Evolutionary conservation across 2,329 filamentous ascomycete genomes (phyloP).

Genomic region (Alternaria brassicicola): DNA sequence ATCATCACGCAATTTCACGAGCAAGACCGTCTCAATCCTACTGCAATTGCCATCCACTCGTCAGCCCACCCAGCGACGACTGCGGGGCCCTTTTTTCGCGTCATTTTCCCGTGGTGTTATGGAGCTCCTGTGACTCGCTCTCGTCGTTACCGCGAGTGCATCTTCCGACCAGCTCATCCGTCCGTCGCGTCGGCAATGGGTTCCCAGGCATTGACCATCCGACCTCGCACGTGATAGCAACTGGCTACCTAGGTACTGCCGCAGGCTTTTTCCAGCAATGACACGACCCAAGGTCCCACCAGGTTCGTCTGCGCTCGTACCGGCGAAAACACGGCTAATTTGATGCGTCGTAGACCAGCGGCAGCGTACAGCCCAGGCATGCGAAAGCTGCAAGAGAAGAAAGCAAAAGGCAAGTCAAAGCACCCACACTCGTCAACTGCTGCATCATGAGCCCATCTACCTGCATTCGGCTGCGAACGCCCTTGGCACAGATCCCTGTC

Average conservation of each 20-base stretch:
- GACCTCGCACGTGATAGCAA: slow-evolving; percentile 29
- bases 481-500: slow-evolving; percentile 1
- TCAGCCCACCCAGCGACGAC: slow-evolving; percentile 1
- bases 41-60: slow-evolving; percentile 11
- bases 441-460: not conserved
- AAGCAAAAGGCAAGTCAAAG: slow-evolving; percentile 67
- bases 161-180: slow-evolving; percentile 38
- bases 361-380: slow-evolving; percentile 68
- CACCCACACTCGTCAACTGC: slow-evolving; percentile 1
- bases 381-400: slow-evolving; percentile 68
- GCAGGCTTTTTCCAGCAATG: slow-evolving; percentile 26
- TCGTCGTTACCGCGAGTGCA: slow-evolving; percentile 24
- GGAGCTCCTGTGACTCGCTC: slow-evolving; percentile 18
- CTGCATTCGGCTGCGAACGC: not conserved
- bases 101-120: not conserved
- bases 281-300: slow-evolving; percentile 46
- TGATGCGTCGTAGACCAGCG: slow-evolving; percentile 66
- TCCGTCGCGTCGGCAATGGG: slow-evolving; percentile 33
- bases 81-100: slow-evolving; percentile 12
- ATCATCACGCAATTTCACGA: not conserved
- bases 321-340: slow-evolving; percentile 31
- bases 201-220: slow-evolving; percentile 17
- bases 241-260: slow-evolving; percentile 7
- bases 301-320: slow-evolving; percentile 28
- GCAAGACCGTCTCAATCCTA: not conserved